Base-by-base conservation (phyloP, 2,329 filamentous ascomycete genomes). In the Colletotrichum sp. region DNA sequence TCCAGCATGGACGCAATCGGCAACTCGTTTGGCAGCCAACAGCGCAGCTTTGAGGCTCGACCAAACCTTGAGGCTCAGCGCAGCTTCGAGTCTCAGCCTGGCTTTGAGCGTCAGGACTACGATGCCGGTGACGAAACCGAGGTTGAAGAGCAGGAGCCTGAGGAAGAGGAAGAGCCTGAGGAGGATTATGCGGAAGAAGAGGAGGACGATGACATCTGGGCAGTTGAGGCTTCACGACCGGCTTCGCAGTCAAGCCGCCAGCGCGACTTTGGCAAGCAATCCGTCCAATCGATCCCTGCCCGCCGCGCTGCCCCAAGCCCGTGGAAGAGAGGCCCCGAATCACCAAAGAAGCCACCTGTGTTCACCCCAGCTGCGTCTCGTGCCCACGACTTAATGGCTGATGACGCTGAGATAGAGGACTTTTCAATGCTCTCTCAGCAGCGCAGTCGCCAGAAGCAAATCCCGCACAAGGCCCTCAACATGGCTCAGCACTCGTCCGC, bases 151-250 rank as follows among this genome's bases (percentile, higher is more conserved):
- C 74, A 71, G 18, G 68, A 72, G 3, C 36, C 39, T 7, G 77
- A 78, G 16, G 77, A 72, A 18, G 68, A 78, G 12, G 76, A 71
- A 18, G 67, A 72, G 9, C 36, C 14, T 9, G 77, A 78, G 14
- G 77, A 72, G 13, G 68, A 39, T 13, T 32, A 68, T 8, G 68
- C 63, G 18, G 85, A 85, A 30, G 87, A 88, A n/a, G 87, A 68
- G 21, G 85, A 85, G 28, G 87, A 88, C 21, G 87, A 64, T 39
- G 61, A 92, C 77, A 86, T 92, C 13, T 92, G 90, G 90, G 90
- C 89, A 36, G 79, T 91, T 28, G 91, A 92, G 79, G 90, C 90
- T 13, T 85, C 87, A 69, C 87, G 90, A 14, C 83, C 82, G 26
- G 68, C 78, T 39, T 72, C 65, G 61, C 59, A 76, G 48, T 60